Evolutionary conservation across 2,329 filamentous ascomycete genomes (phyloP), one percentile per base, ranked within the genome.

Genomic region (Penicillium sp.): DNA sequence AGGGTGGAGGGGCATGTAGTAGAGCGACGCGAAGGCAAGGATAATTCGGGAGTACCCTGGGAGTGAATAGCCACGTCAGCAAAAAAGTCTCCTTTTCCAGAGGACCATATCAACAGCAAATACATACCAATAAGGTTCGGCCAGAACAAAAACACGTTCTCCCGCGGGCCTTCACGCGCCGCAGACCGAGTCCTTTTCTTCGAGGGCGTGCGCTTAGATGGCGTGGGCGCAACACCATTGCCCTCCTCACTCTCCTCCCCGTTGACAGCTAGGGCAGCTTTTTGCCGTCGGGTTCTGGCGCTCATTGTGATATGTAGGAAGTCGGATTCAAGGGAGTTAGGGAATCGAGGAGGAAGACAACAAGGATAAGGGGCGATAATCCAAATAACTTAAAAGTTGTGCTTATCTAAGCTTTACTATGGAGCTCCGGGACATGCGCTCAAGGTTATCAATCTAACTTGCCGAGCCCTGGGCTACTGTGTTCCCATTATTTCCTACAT

Each of bases 1-100:
- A n/a, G 93, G 93, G 75, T 99, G 94, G 51, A 97, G 85, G 49
- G 94, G 93, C 94, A 99, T 99, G 81, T 97, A 99, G 80, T 97
- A 96, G 63, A 99, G 86, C 26, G 94, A 97, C 46, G 89, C 90
- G 68, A 97, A 79, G 66, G 92, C 92, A 63, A 93, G 84, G 61
- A 93, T 78, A 69, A 94, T 88, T 67, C 90, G 87, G 55, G 78
- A 82, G 75, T 93, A 93, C 64, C 89, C 89, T 92, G 22, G 23
- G 22, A 23, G 9, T 33, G 29, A 47, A 33, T 14, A 56, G 41
- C 53, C 22, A 14, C n/a, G n/a, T 18, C 27, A 31, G n/a, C 22
- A 25, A 25, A 31, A 2, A 44, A 27, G 33, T 27, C 15, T 33
- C 14, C 5, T 18, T 6, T 26, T 20, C 18, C 18, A 35, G 12